Evolutionary conservation across 2,329 filamentous ascomycete genomes (phyloP), one percentile per base, ranked within the genome.

Genomic region (Daldinia eschscholtzii): DNA sequence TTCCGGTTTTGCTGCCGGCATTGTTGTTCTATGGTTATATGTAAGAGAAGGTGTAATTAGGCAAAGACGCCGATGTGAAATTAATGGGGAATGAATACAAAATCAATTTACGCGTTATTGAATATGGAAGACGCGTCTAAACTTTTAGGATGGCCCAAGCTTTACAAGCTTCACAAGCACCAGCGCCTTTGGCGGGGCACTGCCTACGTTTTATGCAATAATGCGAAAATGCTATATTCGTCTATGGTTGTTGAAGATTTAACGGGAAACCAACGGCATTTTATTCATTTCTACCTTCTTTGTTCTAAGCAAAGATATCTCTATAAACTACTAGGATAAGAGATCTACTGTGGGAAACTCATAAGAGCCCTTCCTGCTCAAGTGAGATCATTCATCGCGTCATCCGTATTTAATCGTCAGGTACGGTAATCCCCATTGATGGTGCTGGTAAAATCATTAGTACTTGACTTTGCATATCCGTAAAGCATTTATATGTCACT

Each of bases 361-460:
- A 35, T 28, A 20, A 44, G 15, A 48, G 6, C 13, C 6, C 23
- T 23, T 52, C 30, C 18, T 18, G 5, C 33, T 26, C 9, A 41
- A 23, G 13, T 13, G 20, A 10, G 10, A 44, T 10, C 7, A 26
- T 28, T 30, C 20, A 41, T 18, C 3, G 12, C 33, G 12, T 28
- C 26, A 30, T 35, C 6, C 2, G 0, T n/a, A 30, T n/a, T 50
- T 18, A 35, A 23, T 9, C 13, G 35, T 57, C 59, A 91, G 55
- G 89, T 91, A 70, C 89, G 84, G 77, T 91, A 91, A 76, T 91
- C 89, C 33, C 89, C 89, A 74, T 91, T 91, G 73, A 91, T 91
- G 4, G 87, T 88, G 41, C 81, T 81, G 60, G 37, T 18, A 46
- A 12, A 35, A 61, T 50, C 59, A 37, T 68, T 18, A 77, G 72